Evolutionary conservation across 345 rosid species (phyloP), one percentile per base, ranked within the genome.

Genomic region (Eucalyptus polybractea): DNA sequence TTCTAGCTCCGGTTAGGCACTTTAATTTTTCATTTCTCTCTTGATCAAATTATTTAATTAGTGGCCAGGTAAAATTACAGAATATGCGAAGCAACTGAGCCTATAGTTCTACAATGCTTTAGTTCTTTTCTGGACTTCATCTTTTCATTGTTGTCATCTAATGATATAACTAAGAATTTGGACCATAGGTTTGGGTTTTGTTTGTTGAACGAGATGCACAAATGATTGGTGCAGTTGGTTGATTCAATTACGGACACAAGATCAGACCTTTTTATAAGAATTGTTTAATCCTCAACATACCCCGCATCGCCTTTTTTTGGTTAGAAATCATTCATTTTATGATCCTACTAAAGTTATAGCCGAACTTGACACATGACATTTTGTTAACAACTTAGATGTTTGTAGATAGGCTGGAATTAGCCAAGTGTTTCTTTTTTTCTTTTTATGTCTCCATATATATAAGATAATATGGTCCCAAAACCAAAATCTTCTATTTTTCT

Each of bases 241-340:
- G 14, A 37, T 72, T 37, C 25, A 16, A 31, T 5, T 16, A 31
- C 2, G 0, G 0, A 69, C 2, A 3, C 2, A 3, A 0, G 24
- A 69, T 33, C 3, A 8, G 22, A 16, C 3, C 7, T 15, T 69
- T 15, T 31, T 5, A 3, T 31, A 65, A 13, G 5, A 65, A 65
- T 14, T 1, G 37, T 7, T n/a, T 3, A n/a, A 65, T 65, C 58
- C 56, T 2, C 24, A 53, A 53, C 10, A 7, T 7, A 53, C 5
- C 10, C 56, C 56, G 1, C 10, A 1, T 3, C 2, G 0, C 24
- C 3, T 7, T 67, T 14, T 14, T 69, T 17, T 0, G 4, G 10
- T 4, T 1, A n/a, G 33, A 67, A 67, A 67, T 33, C 4, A 40
- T 76, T 37, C 27, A 40, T 37, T 21, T 76, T 21, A 10, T 40